Conservation (phyloP, 2,329 filamentous ascomycete species). For the Thermochaetoides dissita region DNA sequence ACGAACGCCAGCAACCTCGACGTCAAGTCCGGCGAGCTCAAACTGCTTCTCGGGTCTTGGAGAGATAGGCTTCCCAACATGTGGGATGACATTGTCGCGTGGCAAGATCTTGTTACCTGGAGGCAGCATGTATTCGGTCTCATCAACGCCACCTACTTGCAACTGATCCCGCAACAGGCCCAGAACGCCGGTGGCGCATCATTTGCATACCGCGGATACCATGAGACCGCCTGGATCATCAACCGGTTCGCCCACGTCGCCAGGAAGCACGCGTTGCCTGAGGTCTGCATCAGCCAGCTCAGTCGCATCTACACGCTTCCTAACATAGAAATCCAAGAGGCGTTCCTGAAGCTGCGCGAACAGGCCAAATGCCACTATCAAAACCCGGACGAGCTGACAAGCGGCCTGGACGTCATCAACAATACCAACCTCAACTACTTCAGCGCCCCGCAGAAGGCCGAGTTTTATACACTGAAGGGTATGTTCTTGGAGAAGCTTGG, state of each 20-base stretch:
- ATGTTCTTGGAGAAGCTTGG: slow-evolving; percentile 96
- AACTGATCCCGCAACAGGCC: slow-evolving; percentile 64
- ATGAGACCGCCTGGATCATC: slow-evolving; percentile 99
- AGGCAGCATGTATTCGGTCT: slow-evolving; percentile 96
- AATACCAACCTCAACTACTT: slow-evolving; percentile 99
- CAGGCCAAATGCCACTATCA: slow-evolving; percentile 99
- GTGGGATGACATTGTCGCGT: slow-evolving; percentile 98
- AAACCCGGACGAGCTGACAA: slow-evolving; percentile 81
- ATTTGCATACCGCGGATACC: slow-evolving; percentile 91
- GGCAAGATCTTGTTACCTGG: slow-evolving; percentile 99
- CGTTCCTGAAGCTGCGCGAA: slow-evolving; percentile 94
- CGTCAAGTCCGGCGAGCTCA: slow-evolving; percentile 87
- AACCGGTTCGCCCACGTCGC: slow-evolving; percentile 97
- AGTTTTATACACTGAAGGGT: slow-evolving; percentile 97
- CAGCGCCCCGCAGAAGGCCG: slow-evolving; percentile 85
- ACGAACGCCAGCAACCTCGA: slow-evolving; percentile 81
- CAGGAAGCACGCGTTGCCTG: slow-evolving; percentile 87
- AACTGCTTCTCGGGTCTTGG: slow-evolving; percentile 87
- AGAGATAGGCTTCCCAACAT: slow-evolving; percentile 89
- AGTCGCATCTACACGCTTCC: slow-evolving; percentile 96
- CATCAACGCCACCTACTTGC: slow-evolving; percentile 88
- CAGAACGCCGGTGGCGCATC: slow-evolving; percentile 79
- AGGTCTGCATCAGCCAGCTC: slow-evolving; percentile 93
- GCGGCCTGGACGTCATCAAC: slow-evolving; percentile 93
- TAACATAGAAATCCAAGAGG: slow-evolving; percentile 99